Evolutionary conservation across 2,329 filamentous ascomycete species (phyloP), one percentile per base, ranked within the genome.

Genomic region (Talaromyces verruculosus): DNA sequence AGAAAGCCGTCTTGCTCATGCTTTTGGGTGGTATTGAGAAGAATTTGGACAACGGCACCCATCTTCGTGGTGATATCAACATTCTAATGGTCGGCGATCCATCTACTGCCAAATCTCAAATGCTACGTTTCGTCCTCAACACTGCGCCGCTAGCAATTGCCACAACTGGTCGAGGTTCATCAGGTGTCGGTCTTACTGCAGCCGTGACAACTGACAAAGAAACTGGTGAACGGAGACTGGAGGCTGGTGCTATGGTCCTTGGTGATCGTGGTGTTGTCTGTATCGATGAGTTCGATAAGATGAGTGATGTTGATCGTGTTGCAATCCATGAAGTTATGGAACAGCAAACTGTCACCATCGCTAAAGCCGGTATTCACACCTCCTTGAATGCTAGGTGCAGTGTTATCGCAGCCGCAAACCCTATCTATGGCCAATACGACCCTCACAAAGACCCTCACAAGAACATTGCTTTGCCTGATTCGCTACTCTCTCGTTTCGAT

Each of bases 321-420:
- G 95, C 95, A 57, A 99, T 99, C 72, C 95, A 99, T 86, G 95
- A 99, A 91, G 95, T 99, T 70, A 99, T 99, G 95, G 95, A 99
- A 81, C 95, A 99, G 81, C 95, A 99, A 80, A 99, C 95, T 0
- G 95, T 99, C 67, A 99, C 95, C 15, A 99, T 99, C 74, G 95
- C 95, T 62, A 99, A 99, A 81, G 95, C 95, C 1, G 95, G 95
- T 70, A 99, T 99, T 67, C 95, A 99, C 79, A 99, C 95, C 0
- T 97, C 93, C 2, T 84, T 99, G 67, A 99, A 99, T 75, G 95
- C 95, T 63, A 90, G 95, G 65, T 99, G 95, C 81, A 97, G 93
- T 79, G 95, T 99, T 68, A 87, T 99, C 72, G 95, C 95, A 49
- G 95, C 95, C 17, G 95, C 95, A 67, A 99, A 99, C 77, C 95